phyloP scores from a whole-genome alignment of 148 eudicot genomes.

The Fagopyrum tataricum region DNA sequence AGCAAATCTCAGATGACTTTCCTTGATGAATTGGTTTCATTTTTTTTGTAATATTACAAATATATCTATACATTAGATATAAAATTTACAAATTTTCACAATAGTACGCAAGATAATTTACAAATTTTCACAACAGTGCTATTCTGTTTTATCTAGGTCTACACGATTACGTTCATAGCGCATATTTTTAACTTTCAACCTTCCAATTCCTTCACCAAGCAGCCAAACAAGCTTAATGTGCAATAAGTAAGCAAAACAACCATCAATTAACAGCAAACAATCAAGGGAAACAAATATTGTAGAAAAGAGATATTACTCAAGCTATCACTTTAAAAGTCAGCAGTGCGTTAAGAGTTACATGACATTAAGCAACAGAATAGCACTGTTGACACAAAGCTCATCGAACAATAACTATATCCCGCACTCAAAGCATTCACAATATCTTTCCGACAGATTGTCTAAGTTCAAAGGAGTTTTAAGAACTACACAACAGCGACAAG shows the following conservation, averaged over 20 bases:
- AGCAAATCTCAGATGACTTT: no score
- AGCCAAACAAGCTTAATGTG: background rate
- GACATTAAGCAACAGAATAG: background rate
- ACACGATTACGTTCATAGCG: no score
- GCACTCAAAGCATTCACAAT: background rate
- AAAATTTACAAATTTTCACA: no score
- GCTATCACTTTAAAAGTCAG: background rate
- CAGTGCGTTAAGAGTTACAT: background rate
- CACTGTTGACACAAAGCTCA: background rate
- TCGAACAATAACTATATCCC: background rate
- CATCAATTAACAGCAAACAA: background rate
- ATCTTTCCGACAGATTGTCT: background rate
- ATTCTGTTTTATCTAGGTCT: no score
- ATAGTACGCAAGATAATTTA: no score
- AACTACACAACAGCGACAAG: conserved; percentile 9
- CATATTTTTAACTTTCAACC: no score
- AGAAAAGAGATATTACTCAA: background rate
- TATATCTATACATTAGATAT: no score
- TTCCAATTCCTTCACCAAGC: background rate
- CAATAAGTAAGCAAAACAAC: background rate
- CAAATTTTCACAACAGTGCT: no score
- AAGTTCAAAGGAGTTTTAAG: background rate
- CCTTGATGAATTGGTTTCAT: no score
- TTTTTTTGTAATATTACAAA: no score
- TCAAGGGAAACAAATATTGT: background rate